Evolutionary conservation across 2,329 filamentous ascomycete genomes (phyloP), one percentile per base, ranked within the genome.

Genomic region (Aspergillus vadensis): DNA sequence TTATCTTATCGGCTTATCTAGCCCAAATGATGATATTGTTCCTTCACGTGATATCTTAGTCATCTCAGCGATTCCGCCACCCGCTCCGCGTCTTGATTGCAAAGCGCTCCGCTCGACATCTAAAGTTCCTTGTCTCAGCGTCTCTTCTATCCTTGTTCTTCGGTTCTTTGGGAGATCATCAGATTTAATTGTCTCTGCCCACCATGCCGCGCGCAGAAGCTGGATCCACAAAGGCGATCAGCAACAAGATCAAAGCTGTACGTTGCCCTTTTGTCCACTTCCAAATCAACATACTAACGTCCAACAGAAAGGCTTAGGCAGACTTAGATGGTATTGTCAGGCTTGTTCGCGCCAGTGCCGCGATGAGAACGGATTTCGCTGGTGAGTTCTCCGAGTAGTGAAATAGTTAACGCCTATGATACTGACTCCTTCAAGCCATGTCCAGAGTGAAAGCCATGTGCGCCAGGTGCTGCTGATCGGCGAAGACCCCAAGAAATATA

Each of bases 131-230:
- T 19, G 9, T 25, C 19, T 25, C 15, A n/a, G 44, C 21, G 44
- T 23, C 41, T 10, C 8, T 19, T 43, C 41, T 21, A 12, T 21
- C 23, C 14, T 8, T 30, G 0, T 15, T 30, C 12, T n/a, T 30
- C 17, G 3, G 9, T 21, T 19, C 19, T 23, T 0, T 15, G 9
- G 3, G 15, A 17, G 17, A 10, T 12, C 2, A 8, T 32, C 0
- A 8, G 41, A 19, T 10, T 10, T n/a, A 15, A 4, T 43, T 4
- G 8, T 10, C 12, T 17, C 17, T 27, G 25, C 30, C 19, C 80
- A 89, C 74, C 55, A 98, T 98, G 94, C 89, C 89, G 56, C 91
- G 91, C 81, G 95, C 95, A 70, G 95, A 98, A 81, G 88, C 91
- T 57, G 95, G 95, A 65, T 91, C 89, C 59, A 92, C 89, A n/a